Conservation (phyloP, 2,329 filamentous ascomycete species). For the Ampelomyces quisqualis region DNA sequence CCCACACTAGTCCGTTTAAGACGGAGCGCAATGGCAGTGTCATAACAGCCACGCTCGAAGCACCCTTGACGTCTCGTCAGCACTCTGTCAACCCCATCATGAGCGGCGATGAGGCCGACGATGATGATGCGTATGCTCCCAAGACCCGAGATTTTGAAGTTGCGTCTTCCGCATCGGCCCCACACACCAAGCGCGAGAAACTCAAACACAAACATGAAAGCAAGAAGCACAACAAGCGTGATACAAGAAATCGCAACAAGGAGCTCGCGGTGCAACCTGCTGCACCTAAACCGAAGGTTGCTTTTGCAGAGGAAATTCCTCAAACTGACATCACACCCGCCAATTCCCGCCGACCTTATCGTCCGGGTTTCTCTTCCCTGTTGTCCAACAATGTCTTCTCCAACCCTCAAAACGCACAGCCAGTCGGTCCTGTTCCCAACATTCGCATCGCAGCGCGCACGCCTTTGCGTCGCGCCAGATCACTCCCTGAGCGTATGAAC, state of each 20-base stretch:
- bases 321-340: constrained; percentile 41
- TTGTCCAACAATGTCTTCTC: constrained; percentile 71
- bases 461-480: constrained; percentile 37
- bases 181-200: constrained; percentile 44
- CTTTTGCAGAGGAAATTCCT: constrained; percentile 43
- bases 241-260: constrained; percentile 45
- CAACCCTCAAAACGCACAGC: constrained; percentile 42
- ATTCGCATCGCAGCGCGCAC: constrained; percentile 35
- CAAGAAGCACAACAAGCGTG: constrained; percentile 47
- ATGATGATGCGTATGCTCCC: constrained; percentile 49
- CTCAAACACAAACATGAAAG: constrained; percentile 48
- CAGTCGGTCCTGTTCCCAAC: constrained; percentile 32
- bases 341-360: constrained; percentile 59
- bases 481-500: constrained; percentile 41
- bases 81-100: constrained; percentile 47
- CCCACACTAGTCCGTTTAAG: constrained; percentile 44
- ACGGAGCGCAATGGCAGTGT: constrained; percentile 25
- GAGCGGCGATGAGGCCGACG: constrained; percentile 58
- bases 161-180: constrained; percentile 36
- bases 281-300: constrained; percentile 34
- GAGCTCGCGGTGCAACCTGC: constrained; percentile 17
- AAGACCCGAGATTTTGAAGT: constrained; percentile 53
- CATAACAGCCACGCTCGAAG: constrained; percentile 19
- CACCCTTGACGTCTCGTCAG: constrained; percentile 32
- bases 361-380: constrained; percentile 63